Base-by-base conservation (phyloP, 441 rosid genomes). In the Corymbia citriodora region DNA sequence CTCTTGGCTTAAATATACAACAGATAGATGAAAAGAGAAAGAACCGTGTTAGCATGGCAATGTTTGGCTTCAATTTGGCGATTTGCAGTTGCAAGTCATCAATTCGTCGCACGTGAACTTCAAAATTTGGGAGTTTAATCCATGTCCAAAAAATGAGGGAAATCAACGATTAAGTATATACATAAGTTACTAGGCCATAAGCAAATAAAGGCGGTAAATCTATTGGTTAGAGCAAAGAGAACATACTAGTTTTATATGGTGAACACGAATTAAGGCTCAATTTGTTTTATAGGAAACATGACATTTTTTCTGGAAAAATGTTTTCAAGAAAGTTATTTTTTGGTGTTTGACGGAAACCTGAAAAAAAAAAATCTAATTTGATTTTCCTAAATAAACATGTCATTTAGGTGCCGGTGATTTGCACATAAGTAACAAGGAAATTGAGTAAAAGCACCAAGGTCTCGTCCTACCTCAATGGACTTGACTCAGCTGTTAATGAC, bases 41-140 rank as follows among this genome's bases (percentile, higher is more conserved):
- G 7, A 59, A 59, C 29, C 11, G 10, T 59, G n/a, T 25, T 10
- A 59, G 65, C 14, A 59, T 59, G 0, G 0, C 0, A 59, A 23
- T 59, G 29, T 25, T 59, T 25, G n/a, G 63, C 63, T 57, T 57
- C 3, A 59, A 59, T 59, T 59, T 2, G 63, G 29, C 12, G 14
- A 59, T 4, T 59, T 59, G 63, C 13, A 1, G 14, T 55, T 57
- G 63, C 0, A 59, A 23, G 12, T 59, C 29, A 0, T 59, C 65
- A 10, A 59, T 59, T 59, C 25, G 0, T 59, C n/a, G 2, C 65
- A 25, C 25, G 10, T 10, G 14, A 59, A 25, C 14, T 2, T 59
- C 25, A 59, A 59, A 1, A 25, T 59, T 59, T 59, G n/a, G n/a
- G 65, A 59, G 65, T 59, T 59, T 10, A 59, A 23, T 59, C 65